Percentiles rank a stretch among this genome's conserved stretches.
These are phyloP conservation scores for Naganishia cerealis DNA, from an alignment of 1,284 basidiomycete genomes.

Conservation along the genomic window DNA sequence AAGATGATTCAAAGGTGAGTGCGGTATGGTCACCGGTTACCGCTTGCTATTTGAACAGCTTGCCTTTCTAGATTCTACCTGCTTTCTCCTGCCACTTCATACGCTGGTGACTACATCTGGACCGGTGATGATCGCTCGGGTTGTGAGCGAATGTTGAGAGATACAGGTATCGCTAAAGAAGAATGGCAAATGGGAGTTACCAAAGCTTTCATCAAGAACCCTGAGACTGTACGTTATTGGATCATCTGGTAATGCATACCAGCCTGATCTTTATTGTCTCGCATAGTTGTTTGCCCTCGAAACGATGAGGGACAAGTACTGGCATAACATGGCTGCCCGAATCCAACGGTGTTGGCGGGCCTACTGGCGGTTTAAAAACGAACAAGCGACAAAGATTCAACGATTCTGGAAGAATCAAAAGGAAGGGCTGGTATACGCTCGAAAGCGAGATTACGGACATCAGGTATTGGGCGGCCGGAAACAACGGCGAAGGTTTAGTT, in stretches of 20 bases:
- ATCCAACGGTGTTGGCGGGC: slow-evolving; percentile 97
- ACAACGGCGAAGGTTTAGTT: slow-evolving; percentile 87
- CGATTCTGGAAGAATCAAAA: slow-evolving; percentile 99
- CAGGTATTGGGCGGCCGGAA: slow-evolving; percentile 86
- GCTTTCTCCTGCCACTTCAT: slow-evolving; percentile 89
- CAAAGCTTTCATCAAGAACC: slow-evolving; percentile 99
- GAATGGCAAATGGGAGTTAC: slow-evolving; percentile 99
- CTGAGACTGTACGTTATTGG: slow-evolving; percentile 73
- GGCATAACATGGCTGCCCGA: slow-evolving; percentile 98
- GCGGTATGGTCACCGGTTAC: background rate
- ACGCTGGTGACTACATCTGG: slow-evolving; percentile 99
- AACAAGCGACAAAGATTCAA: slow-evolving; percentile 92
- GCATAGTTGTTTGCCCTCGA: slow-evolving; percentile 90
- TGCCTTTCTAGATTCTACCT: slow-evolving; percentile 71
- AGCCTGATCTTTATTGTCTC: background rate
- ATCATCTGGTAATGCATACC: background rate
- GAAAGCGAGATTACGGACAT: slow-evolving; percentile 90
- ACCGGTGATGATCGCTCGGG: slow-evolving; percentile 84
- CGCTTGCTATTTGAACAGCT: background rate
- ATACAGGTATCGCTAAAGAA: slow-evolving; percentile 91
- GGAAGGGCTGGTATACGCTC: slow-evolving; percentile 81
- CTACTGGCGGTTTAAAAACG: slow-evolving; percentile 90
- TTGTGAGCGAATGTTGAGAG: slow-evolving; percentile 87
- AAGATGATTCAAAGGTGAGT: slow-evolving; percentile 87
- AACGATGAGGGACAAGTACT: slow-evolving; percentile 97